A percentile compares a stretch with the other conserved stretches of the same genome.
These are phyloP conservation scores for Nannizzia gypsea DNA, from an alignment of 2,329 filamentous ascomycete genomes.

Conservation along the genomic window DNA sequence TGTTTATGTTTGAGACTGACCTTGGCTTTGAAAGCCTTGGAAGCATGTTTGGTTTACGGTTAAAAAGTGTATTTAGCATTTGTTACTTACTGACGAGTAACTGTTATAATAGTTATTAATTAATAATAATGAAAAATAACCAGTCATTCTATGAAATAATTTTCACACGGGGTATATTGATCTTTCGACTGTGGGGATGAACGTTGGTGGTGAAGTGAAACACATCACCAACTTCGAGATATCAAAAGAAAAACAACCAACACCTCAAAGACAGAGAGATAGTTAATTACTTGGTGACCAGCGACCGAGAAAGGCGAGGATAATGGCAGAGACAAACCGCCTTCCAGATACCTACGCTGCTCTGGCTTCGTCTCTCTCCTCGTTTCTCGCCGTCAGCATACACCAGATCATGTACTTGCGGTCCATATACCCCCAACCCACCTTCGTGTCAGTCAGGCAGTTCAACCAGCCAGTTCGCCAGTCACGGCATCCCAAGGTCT, in stretches of 20 bases:
- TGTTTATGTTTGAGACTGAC: too few relatives aligned
- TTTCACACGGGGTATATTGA: too few relatives aligned
- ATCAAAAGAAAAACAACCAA: not conserved
- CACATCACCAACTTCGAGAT: too few relatives aligned
- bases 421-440: constrained; percentile 60
- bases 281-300: not conserved
- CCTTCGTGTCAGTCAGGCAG: constrained; percentile 67
- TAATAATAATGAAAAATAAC: too few relatives aligned
- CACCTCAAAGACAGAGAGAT: not conserved
- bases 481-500: constrained; percentile 73
- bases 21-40: too few relatives aligned
- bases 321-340: constrained; percentile 7
- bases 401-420: constrained; percentile 82
- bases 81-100: too few relatives aligned
- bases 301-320: not conserved
- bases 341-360: constrained; percentile 41
- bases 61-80: too few relatives aligned
- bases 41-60: too few relatives aligned
- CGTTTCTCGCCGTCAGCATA: constrained; percentile 70
- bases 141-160: too few relatives aligned
- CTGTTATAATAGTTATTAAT: too few relatives aligned
- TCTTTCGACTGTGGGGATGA: too few relatives aligned
- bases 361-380: constrained; percentile 58
- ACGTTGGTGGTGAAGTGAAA: too few relatives aligned
- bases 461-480: constrained; percentile 79